Conservation (phyloP, 768 basidiomycete species). For the Pilatotrama ljubarskyi region DNA sequence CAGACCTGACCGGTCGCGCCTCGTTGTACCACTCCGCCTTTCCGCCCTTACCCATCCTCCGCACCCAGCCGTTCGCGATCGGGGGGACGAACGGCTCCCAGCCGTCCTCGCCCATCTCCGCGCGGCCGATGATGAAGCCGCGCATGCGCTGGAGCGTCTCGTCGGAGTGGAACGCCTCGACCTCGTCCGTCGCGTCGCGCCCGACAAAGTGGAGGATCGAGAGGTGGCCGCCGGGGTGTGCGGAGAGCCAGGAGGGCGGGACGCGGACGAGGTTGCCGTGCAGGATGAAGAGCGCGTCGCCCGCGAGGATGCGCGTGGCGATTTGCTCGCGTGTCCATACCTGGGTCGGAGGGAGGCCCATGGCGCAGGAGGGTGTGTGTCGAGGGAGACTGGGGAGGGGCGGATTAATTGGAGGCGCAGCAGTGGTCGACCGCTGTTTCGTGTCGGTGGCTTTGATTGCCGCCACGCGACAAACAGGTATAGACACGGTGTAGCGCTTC, state of each 20-base stretch:
- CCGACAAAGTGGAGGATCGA: constrained; percentile 94
- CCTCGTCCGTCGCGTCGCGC: constrained; percentile 92
- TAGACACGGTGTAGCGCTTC: background rate
- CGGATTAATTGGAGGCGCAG: background rate
- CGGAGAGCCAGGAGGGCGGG: constrained; percentile 72
- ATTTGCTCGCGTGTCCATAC: constrained; percentile 55
- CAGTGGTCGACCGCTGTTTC: constrained; percentile 1
- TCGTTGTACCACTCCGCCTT: constrained; percentile 60
- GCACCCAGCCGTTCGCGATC: constrained; percentile 81
- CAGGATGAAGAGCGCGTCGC: constrained; percentile 77
- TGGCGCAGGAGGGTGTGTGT: constrained; percentile 13
- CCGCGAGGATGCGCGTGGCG: constrained; percentile 69
- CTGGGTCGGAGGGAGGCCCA: constrained; percentile 33
- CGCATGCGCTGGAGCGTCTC: constrained; percentile 55
- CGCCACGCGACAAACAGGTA: background rate
- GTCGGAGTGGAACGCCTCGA: constrained; percentile 84
- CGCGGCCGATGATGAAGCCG: constrained; percentile 68
- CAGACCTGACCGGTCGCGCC: constrained; percentile 45
- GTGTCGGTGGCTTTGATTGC: background rate
- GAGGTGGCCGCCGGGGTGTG: constrained; percentile 88
- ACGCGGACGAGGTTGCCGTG: constrained; percentile 62
- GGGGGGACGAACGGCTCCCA: constrained; percentile 88
- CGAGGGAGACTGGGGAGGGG: background rate
- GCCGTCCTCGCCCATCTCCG: constrained; percentile 48
- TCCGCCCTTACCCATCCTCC: constrained; percentile 48